Percentiles rank a stretch among this genome's conserved stretches.
Conservation (phyloP, 1,284 basidiomycete genomes). For the Microbotryomycetes sp. region DNA sequence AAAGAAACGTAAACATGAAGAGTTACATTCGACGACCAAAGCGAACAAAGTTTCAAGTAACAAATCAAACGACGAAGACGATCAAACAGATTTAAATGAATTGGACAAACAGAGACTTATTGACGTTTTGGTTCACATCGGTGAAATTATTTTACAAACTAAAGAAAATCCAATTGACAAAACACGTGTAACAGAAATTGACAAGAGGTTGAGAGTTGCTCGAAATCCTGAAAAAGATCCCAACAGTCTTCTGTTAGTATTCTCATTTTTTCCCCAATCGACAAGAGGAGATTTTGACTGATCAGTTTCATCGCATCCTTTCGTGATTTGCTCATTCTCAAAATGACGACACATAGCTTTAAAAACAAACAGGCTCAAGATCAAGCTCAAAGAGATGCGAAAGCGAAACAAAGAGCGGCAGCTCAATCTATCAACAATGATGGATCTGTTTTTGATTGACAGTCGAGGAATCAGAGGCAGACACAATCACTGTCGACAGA, state of each 20-base stretch:
- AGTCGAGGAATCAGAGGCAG: too few relatives aligned
- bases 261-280: neutral
- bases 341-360: neutral
- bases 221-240: slow-evolving; percentile 90
- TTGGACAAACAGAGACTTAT: slow-evolving; percentile 41
- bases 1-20: too few relatives aligned
- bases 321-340: too few relatives aligned
- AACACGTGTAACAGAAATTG: slow-evolving; percentile 77
- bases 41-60: neutral
- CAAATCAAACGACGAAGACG: neutral
- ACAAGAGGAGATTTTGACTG: too few relatives aligned
- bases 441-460: neutral
- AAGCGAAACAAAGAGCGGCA: neutral
- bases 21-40: neutral
- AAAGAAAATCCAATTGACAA: slow-evolving; percentile 60
- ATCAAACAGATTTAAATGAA: neutral
- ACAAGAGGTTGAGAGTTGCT: slow-evolving; percentile 72
- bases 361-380: neutral
- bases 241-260: slow-evolving; percentile 61
- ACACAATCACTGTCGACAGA: too few relatives aligned
- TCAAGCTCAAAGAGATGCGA: neutral
- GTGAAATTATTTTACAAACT: slow-evolving; percentile 52
- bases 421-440: neutral
- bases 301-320: too few relatives aligned
- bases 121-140: slow-evolving; percentile 52